Conservation (phyloP, 2,329 filamentous ascomycete genomes). For the Ophidiomyces ophidiicola region DNA sequence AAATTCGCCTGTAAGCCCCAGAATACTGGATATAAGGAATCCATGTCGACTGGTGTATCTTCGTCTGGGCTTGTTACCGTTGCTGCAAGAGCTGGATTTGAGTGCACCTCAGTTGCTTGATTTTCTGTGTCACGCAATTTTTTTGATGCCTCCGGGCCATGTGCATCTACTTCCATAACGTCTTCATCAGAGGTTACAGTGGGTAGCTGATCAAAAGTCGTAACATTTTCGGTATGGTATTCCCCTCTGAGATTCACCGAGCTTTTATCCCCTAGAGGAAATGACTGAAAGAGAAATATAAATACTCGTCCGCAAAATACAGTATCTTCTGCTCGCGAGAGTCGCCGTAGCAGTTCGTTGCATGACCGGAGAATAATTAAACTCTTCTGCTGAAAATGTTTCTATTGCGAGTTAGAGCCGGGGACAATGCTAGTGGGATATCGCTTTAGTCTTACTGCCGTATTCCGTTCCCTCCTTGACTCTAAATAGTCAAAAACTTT, state of each 20-base stretch:
- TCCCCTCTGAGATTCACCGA: conserved; percentile 93
- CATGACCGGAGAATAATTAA: conserved; percentile 84
- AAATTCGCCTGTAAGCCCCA: conserved; percentile 90
- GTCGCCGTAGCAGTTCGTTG: conserved; percentile 82
- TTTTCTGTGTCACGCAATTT: not conserved
- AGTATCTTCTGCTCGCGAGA: conserved; percentile 93
- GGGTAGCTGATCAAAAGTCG: conserved; percentile 57
- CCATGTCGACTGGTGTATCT: conserved; percentile 47
- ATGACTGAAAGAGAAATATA: conserved; percentile 97
- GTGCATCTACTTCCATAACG: conserved; percentile 56
- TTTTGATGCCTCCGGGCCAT: conserved; percentile 26
- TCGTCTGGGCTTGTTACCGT: not conserved
- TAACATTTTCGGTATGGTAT: conserved; percentile 91
- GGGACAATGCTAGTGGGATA: not conserved
- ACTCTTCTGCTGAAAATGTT: conserved; percentile 69
- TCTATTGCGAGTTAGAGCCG: conserved; percentile 24
- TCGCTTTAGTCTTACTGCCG: conserved; percentile 46
- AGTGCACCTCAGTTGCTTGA: conserved; percentile 15
- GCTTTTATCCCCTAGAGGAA: conserved; percentile 89
- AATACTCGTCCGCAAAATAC: conserved; percentile 96
- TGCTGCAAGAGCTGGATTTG: conserved; percentile 12
- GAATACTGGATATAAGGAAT: conserved; percentile 76
- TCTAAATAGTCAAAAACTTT: conserved; percentile 91
- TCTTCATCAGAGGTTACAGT: conserved; percentile 31
- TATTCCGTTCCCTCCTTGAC: conserved; percentile 79